Evolutionary conservation across 2,329 filamentous ascomycete genomes (phyloP).

Genomic region (Fusarium sp.): DNA sequence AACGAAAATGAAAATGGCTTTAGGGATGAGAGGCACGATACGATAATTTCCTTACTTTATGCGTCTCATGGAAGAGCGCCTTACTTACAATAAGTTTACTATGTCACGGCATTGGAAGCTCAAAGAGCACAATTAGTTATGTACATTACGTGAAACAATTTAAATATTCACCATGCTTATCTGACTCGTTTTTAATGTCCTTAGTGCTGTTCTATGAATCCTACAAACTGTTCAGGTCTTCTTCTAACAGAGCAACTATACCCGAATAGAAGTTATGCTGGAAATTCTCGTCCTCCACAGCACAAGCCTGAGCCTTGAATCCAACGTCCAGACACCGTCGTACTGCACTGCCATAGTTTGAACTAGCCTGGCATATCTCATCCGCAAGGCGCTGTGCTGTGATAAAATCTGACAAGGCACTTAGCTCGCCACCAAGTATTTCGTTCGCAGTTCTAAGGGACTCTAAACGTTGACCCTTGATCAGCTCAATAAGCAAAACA

Average conservation of each 20-base stretch:
- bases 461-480: background rate
- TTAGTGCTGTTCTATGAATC: fast-evolving
- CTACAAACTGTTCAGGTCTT: background rate
- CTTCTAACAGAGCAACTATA: background rate
- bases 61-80: background rate
- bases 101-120: background rate
- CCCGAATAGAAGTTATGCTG: conserved; percentile 1
- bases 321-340: background rate
- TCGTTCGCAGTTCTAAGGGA: background rate
- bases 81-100: background rate
- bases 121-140: background rate
- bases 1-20: conserved; percentile 3
- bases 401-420: background rate
- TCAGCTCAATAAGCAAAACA: background rate
- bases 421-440: background rate
- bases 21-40: background rate
- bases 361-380: background rate
- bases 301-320: background rate
- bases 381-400: background rate
- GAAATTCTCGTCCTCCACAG: background rate
- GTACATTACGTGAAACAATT: background rate
- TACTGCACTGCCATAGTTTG: background rate
- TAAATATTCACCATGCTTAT: background rate
- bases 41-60: background rate
- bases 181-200: fast-evolving